phyloP scores from a whole-genome alignment of 2,329 filamentous ascomycete genomes.

The Ophiostoma piceae region DNA sequence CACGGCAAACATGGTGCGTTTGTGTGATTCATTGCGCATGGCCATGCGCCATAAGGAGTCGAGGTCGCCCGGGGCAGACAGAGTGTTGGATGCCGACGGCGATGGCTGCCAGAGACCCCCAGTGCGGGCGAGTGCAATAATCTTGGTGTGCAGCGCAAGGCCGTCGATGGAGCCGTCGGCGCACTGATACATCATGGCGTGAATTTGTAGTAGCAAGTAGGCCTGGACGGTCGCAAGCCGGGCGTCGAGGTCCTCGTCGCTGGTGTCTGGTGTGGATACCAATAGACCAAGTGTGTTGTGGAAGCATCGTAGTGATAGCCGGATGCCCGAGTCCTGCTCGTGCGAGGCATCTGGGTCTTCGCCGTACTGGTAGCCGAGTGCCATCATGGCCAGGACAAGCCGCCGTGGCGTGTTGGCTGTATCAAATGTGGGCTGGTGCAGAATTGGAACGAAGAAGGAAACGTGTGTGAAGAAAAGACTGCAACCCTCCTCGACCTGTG shows the following conservation, averaged over 20 bases:
- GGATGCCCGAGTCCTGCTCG: conserved; percentile 29
- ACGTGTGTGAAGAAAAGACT: conserved; percentile 37
- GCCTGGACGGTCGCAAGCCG: conserved; percentile 35
- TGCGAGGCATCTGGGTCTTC: conserved; percentile 35
- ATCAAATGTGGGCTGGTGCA: conserved; percentile 38
- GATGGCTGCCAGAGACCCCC: conserved; percentile 36
- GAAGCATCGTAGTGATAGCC: conserved; percentile 35
- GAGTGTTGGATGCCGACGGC: not conserved
- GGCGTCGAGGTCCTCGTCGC: conserved; percentile 28
- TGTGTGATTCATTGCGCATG: conserved; percentile 37
- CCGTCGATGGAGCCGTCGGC: conserved; percentile 28
- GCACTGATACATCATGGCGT: conserved; percentile 39
- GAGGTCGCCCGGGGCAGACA: conserved; percentile 32
- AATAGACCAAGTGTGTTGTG: conserved; percentile 32
- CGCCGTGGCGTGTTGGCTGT: conserved; percentile 27
- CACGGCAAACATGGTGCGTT: conserved; percentile 40
- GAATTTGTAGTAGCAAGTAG: conserved; percentile 39
- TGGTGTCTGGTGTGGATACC: conserved; percentile 18
- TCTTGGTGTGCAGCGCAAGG: conserved; percentile 38
- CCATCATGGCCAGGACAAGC: conserved; percentile 37
- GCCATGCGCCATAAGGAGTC: conserved; percentile 39
- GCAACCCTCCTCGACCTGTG: conserved; percentile 34
- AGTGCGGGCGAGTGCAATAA: conserved; percentile 38
- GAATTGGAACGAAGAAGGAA: conserved; percentile 37
- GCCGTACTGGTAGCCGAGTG: conserved; percentile 38